Evolutionary conservation across 108 stramenopile species (phyloP).

Genomic region (Pelagomonas calceolata): DNA sequence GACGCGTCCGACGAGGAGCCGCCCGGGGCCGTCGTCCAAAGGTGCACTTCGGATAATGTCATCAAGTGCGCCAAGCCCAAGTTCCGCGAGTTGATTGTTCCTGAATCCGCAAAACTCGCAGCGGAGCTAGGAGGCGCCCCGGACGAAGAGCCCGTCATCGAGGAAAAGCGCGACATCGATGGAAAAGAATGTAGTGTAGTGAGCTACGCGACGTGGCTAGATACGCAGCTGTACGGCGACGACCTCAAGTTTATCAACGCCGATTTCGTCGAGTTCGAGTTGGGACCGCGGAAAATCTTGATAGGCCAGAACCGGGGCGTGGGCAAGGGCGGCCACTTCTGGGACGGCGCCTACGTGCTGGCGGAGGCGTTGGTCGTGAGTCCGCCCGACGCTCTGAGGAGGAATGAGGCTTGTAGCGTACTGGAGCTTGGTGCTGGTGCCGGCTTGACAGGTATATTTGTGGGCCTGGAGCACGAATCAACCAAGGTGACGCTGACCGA

Average conservation of each 20-base stretch:
- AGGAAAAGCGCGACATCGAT: too few relatives aligned
- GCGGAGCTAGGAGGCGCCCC: too few relatives aligned
- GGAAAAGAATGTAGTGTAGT: neutral
- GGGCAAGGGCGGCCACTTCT: neutral
- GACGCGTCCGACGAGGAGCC: too few relatives aligned
- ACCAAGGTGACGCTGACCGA: neutral
- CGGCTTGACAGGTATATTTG: neutral
- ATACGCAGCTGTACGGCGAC: neutral
- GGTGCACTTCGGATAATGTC: too few relatives aligned
- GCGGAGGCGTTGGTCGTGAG: neutral
- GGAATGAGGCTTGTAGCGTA: neutral
- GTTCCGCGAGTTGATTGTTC: too few relatives aligned
- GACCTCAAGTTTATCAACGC: constrained; percentile 1
- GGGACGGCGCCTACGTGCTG: neutral
- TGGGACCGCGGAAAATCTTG: neutral
- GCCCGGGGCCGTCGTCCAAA: too few relatives aligned
- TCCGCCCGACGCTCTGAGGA: neutral
- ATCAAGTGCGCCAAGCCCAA: too few relatives aligned
- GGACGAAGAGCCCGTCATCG: too few relatives aligned
- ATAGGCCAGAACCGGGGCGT: neutral
- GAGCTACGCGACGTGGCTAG: neutral
- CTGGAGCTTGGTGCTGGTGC: neutral
- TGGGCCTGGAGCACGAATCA: neutral
- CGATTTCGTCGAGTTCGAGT: neutral
- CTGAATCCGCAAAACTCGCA: too few relatives aligned